Percentiles rank a stretch among this genome's conserved stretches.
Conservation (phyloP, 1,139 yeast species). For the Geotrichum siamense region DNA sequence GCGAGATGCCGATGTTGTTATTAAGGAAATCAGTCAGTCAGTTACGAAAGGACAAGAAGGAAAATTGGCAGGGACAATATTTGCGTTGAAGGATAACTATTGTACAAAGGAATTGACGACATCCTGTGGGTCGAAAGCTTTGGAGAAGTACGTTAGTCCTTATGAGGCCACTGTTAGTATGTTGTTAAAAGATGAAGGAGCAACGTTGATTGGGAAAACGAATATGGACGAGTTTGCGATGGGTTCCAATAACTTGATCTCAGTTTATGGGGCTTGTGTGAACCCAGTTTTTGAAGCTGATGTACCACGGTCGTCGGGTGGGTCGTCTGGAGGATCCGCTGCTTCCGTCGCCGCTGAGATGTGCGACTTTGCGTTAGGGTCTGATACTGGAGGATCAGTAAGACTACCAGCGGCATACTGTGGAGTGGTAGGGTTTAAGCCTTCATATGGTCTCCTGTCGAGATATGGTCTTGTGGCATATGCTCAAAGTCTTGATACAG, state of each 20-base stretch:
- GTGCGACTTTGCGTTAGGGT: slow-evolving; percentile 70
- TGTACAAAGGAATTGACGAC: slow-evolving; percentile 58
- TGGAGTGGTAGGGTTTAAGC: slow-evolving; percentile 80
- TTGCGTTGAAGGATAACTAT: slow-evolving; percentile 72
- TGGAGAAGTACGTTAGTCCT: slow-evolving; percentile 58
- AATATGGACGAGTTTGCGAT: slow-evolving; percentile 97
- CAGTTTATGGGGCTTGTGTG: slow-evolving; percentile 52
- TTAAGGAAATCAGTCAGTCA: slow-evolving; percentile 13
- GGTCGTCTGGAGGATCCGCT: slow-evolving; percentile 95
- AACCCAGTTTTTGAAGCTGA: slow-evolving; percentile 50
- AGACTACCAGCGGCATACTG: slow-evolving; percentile 87
- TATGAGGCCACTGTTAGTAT: slow-evolving; percentile 69
- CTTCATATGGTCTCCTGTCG: slow-evolving; percentile 84
- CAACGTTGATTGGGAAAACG: slow-evolving; percentile 66
- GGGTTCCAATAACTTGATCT: slow-evolving; percentile 61
- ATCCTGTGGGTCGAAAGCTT: slow-evolving; percentile 65
- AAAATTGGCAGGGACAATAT: slow-evolving; percentile 27
- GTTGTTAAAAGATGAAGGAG: slow-evolving; percentile 48
- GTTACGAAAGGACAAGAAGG: slow-evolving; percentile 8
- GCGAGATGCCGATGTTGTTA: slow-evolving; percentile 11
- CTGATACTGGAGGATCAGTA: slow-evolving; percentile 97
- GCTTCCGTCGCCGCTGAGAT: slow-evolving; percentile 73
- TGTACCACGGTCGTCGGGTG: slow-evolving; percentile 56
- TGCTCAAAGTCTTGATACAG: slow-evolving; percentile 92
- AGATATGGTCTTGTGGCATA: slow-evolving; percentile 89